Percentiles rank a stretch among this genome's conserved stretches.
phyloP scores from a whole-genome alignment of 2,329 filamentous ascomycete species.

The Aureobasidium vineae region DNA sequence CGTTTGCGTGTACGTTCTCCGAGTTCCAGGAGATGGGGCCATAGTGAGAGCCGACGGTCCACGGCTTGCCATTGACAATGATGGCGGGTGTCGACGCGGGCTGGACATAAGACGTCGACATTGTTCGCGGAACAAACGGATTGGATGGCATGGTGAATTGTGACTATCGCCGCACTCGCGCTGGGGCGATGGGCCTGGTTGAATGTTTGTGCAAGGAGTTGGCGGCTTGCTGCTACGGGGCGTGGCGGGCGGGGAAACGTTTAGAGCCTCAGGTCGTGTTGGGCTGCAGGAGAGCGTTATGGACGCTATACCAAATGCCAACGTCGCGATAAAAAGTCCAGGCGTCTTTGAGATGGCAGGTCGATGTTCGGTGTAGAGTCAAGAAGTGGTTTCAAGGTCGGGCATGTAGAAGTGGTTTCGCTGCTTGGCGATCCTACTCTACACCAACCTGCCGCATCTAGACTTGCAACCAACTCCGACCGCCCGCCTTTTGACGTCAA shows the following conservation, averaged over 20 bases:
- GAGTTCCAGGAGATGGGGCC: constrained; percentile 3
- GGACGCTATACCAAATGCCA: not conserved
- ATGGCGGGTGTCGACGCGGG: constrained; percentile 24
- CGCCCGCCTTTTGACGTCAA: no score
- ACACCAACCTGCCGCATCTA: constrained; percentile 1
- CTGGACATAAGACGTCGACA: constrained; percentile 27
- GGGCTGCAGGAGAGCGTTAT: not conserved
- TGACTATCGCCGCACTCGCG: constrained; percentile 28
- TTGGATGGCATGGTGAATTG: not conserved
- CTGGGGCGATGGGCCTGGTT: constrained; percentile 28
- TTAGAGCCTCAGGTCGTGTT: not conserved
- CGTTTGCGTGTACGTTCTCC: not conserved
- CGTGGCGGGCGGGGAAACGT: constrained; percentile 7
- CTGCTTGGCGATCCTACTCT: constrained; percentile 11
- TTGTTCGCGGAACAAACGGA: constrained; percentile 25
- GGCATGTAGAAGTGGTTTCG: no score
- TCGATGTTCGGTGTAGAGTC: not conserved
- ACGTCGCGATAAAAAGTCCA: not conserved
- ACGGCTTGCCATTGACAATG: constrained; percentile 19
- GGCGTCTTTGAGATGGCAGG: not conserved
- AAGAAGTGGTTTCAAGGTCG: not conserved
- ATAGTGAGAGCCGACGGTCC: constrained; percentile 21
- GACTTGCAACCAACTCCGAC: not conserved
- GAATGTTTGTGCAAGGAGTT: constrained; percentile 12
- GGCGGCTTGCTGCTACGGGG: not conserved